Evolutionary conservation across 2,329 filamentous ascomycete genomes (phyloP).

Genomic region (Macrophomina phaseolina): DNA sequence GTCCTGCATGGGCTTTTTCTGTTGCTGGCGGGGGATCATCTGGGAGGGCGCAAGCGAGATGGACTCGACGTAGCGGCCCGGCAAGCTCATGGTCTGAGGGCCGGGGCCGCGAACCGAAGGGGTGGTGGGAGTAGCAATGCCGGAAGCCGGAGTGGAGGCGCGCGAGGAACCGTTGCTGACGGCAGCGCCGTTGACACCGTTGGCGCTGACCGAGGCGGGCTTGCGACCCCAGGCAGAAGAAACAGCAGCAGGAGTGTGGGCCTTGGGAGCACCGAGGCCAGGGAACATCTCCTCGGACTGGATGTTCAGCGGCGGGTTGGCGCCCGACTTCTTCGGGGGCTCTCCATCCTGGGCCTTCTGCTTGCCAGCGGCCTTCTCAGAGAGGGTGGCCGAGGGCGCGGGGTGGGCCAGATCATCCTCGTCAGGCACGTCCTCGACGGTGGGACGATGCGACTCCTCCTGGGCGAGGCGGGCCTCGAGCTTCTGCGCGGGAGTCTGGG

Average conservation of each 20-base stretch:
- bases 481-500: slow-evolving; percentile 58
- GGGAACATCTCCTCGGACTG: slow-evolving; percentile 92
- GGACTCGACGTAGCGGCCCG: slow-evolving; percentile 80
- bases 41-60: slow-evolving; percentile 76
- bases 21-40: slow-evolving; percentile 74
- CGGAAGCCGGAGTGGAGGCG: slow-evolving; percentile 68
- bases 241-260: slow-evolving; percentile 62
- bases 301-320: slow-evolving; percentile 68
- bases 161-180: slow-evolving; percentile 58
- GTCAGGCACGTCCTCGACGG: slow-evolving; percentile 80
- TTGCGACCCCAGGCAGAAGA: slow-evolving; percentile 81
- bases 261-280: slow-evolving; percentile 78
- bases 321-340: slow-evolving; percentile 41
- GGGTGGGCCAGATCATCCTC: slow-evolving; percentile 73
- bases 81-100: slow-evolving; percentile 73
- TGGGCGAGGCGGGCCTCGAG: slow-evolving; percentile 66
- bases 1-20: slow-evolving; percentile 85
- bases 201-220: slow-evolving; percentile 54
- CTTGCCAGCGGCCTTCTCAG: slow-evolving; percentile 71
- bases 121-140: slow-evolving; percentile 54
- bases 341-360: slow-evolving; percentile 63
- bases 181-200: slow-evolving; percentile 60
- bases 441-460: slow-evolving; percentile 64
- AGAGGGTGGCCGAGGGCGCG: slow-evolving; percentile 59
- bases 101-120: slow-evolving; percentile 43